A percentile compares a stretch with the other conserved stretches of the same genome.
Evolutionary conservation across 768 basidiomycete species (phyloP).

Genomic region (Hemileccinum impolitum): DNA sequence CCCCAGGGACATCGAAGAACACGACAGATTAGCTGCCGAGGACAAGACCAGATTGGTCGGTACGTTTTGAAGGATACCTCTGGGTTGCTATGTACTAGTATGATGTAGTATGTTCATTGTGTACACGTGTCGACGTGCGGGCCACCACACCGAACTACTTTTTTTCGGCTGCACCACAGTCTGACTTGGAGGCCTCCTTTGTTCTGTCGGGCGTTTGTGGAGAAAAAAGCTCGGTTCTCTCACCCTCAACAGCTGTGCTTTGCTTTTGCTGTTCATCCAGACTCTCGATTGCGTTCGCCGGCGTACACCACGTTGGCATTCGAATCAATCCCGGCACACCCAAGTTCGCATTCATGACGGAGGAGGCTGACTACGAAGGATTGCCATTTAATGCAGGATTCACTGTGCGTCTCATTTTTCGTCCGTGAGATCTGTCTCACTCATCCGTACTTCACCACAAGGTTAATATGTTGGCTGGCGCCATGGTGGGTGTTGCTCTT

Average conservation of each 20-base stretch:
- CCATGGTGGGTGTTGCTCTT: constrained; percentile 58
- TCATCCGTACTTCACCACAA: constrained; percentile 31
- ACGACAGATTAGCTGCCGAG: constrained; percentile 56
- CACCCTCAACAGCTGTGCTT: constrained; percentile 1
- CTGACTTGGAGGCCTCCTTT: not conserved
- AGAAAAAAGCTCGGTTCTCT: constrained; percentile 10
- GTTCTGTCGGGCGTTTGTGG: not conserved
- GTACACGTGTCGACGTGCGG: not conserved
- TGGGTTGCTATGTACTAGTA: too few species aligned
- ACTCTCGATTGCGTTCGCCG: constrained; percentile 3
- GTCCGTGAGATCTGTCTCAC: constrained; percentile 12
- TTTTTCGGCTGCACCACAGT: too few species aligned
- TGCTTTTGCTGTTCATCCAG: not conserved
- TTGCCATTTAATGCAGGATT: constrained; percentile 77
- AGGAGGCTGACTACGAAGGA: constrained; percentile 60
- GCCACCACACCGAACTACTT: too few species aligned
- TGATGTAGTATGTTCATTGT: too few species aligned
- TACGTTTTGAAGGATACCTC: not conserved
- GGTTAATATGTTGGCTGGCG: constrained; percentile 98
- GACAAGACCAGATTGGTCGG: constrained; percentile 31
- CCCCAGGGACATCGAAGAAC: constrained; percentile 69
- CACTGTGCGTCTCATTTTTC: constrained; percentile 41
- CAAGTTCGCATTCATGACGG: constrained; percentile 31
- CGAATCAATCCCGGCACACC: constrained; percentile 5
- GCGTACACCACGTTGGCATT: constrained; percentile 6